Conservation (phyloP, 2,329 filamentous ascomycete species). For the Verticillium klebahnii region DNA sequence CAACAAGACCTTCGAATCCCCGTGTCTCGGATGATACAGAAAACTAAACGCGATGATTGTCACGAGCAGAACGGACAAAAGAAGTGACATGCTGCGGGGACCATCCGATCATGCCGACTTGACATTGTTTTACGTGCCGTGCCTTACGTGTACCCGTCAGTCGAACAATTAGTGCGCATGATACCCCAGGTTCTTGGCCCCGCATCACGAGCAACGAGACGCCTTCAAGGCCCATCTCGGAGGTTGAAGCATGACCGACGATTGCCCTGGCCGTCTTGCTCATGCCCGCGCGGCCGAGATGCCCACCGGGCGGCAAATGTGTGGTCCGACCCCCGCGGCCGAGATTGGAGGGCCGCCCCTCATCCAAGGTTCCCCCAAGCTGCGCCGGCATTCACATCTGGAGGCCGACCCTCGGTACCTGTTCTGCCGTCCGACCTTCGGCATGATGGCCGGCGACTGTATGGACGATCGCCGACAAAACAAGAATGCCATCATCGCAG, state of each 20-base stretch:
- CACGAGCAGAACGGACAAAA: neutral
- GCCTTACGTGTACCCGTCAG: neutral
- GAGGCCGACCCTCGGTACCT: neutral
- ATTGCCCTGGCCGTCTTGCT: neutral
- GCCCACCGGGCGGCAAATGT: neutral
- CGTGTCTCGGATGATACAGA: neutral
- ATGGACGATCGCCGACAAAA: neutral
- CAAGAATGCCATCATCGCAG: neutral
- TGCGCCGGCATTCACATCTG: neutral
- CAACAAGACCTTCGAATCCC: neutral
- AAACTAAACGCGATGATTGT: neutral
- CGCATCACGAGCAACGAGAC: neutral
- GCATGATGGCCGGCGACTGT: neutral
- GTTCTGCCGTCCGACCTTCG: neutral
- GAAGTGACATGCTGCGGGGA: neutral
- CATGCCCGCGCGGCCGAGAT: neutral
- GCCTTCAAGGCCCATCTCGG: neutral
- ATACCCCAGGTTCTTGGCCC: neutral
- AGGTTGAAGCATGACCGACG: constrained; percentile 1
- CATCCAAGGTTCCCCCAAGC: neutral
- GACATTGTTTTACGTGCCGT: neutral
- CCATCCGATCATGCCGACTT: neutral
- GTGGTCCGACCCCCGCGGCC: neutral
- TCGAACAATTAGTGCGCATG: neutral
- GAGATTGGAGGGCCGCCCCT: neutral